phyloP scores from a whole-genome alignment of 2,329 filamentous ascomycete genomes.

The Microcera coccophila region DNA sequence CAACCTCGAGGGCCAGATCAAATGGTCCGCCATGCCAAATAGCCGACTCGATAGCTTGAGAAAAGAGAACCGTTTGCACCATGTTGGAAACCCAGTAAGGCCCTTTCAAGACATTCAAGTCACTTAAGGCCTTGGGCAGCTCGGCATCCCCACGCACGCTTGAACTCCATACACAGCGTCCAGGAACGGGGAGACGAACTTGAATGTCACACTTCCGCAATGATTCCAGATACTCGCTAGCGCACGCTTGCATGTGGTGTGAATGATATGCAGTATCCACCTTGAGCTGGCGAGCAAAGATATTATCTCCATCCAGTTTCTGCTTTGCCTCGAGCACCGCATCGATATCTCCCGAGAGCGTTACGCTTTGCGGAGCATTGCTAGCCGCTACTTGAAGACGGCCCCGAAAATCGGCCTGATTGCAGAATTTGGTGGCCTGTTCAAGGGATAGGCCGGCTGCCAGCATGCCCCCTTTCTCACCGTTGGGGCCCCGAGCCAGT shows the following conservation, averaged over 20 bases:
- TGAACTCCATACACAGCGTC: conserved; percentile 27
- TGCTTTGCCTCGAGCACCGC: conserved; percentile 38
- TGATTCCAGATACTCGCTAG: conserved; percentile 39
- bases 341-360: conserved; percentile 43
- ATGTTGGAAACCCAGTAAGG: conserved; percentile 41
- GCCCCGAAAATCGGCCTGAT: conserved; percentile 14
- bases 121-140: conserved; percentile 9
- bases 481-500: conserved; percentile 4
- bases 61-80: conserved; percentile 34
- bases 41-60: conserved; percentile 17
- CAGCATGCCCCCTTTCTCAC: conserved; percentile 17
- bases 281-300: conserved; percentile 42
- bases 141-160: conserved; percentile 18
- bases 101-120: conserved; percentile 30
- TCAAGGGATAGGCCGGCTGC: conserved; percentile 19
- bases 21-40: conserved; percentile 8
- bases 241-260: conserved; percentile 45
- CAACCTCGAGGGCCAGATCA: conserved; percentile 22
- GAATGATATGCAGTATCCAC: conserved; percentile 51
- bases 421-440: conserved; percentile 11
- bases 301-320: conserved; percentile 34
- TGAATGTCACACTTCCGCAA: conserved; percentile 9
- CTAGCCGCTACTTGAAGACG: conserved; percentile 36
- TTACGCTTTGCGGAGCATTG: conserved; percentile 48
- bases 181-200: background rate